Base-by-base conservation (phyloP, 805 yeast genomes). In the Metschnikowia kunwiensis region DNA sequence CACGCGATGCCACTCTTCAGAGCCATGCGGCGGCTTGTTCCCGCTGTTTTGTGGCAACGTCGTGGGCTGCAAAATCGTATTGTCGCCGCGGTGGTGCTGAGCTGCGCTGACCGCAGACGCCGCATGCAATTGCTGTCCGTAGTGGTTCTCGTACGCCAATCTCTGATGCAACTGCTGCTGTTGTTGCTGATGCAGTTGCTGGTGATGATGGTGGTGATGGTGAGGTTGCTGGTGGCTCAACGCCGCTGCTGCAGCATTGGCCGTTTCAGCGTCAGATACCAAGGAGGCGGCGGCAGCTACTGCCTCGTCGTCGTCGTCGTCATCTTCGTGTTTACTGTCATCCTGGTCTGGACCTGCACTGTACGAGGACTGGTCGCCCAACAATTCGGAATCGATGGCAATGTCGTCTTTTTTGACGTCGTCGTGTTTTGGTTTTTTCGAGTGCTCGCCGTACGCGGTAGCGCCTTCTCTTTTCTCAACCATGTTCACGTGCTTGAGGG, bases 1-100 rank as follows among this genome's bases (percentile, higher is more conserved):
- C 57, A 79, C 78, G 43, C 73, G 74, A 55, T 82, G 87, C 91
- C 93, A 85, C 58, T 84, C 94, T 29, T 81, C 86, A 20, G 82
- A 62, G n/a, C 93, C 93, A 29, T 81, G 82, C 8, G 65, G 55
- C 3, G 89, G 86, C 58, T 78, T 80, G 40, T 40, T 43, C 15
- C 43, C 40, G 22, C 44, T 40, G 16, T 48, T 45, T 1, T 49
- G 51, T 1, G 60, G 57, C 38, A 62, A 53, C 5, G 64, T 58
- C 18, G 68, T 62, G n/a, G 68, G 65, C 42, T 58, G 66, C 51
- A 58, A 54, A 38, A 46, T 40, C 32, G 40, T 34, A 44, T 47
- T 23, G 51, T 38, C 47, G 27, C 47, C 38, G 13, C 49, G 36
- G 28, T 48, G 54, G 26, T 40, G 52, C 21, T 23, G 29, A 5